These are phyloP conservation scores for Ramaria sp. DNA, from an alignment of 768 basidiomycete species.

Conservation along the genomic window DNA sequence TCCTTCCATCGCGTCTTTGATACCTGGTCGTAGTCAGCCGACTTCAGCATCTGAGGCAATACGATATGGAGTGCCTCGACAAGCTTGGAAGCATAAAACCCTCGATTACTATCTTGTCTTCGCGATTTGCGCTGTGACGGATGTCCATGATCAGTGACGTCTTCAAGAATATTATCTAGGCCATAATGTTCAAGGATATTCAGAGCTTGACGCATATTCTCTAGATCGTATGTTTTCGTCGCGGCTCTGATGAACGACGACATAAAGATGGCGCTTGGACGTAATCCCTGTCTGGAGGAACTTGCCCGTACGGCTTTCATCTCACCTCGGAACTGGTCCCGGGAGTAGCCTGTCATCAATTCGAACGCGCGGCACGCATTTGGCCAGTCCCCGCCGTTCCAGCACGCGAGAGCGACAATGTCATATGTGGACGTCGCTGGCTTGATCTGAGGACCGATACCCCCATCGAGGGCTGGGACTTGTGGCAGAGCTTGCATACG, in stretches of 20 bases:
- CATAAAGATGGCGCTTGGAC: conserved; percentile 43
- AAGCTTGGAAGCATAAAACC: conserved; percentile 39
- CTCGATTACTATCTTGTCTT: conserved; percentile 24
- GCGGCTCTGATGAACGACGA: conserved; percentile 50
- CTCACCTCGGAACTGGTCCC: background rate
- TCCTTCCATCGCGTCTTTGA: background rate
- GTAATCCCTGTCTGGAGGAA: conserved; percentile 33
- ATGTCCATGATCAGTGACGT: conserved; percentile 11
- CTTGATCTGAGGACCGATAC: conserved; percentile 29
- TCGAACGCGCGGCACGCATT: conserved; percentile 48
- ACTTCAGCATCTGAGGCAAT: conserved; percentile 23
- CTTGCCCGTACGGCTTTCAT: conserved; percentile 26
- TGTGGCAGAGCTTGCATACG: conserved; percentile 32
- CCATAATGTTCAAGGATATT: conserved; percentile 46
- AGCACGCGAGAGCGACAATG: conserved; percentile 53
- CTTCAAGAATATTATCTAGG: conserved; percentile 24
- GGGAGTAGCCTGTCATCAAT: conserved; percentile 55
- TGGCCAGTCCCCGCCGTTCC: conserved; percentile 54
- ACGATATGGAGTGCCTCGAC: conserved; percentile 33
- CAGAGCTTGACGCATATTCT: conserved; percentile 48
- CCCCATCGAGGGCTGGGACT: conserved; percentile 22
- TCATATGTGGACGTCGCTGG: conserved; percentile 45
- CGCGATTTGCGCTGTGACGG: conserved; percentile 13
- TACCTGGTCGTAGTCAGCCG: background rate
- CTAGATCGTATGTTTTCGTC: conserved; percentile 36